Evolutionary conservation across 345 rosid genomes (phyloP).

Genomic region (Microthlaspi erraticum): DNA sequence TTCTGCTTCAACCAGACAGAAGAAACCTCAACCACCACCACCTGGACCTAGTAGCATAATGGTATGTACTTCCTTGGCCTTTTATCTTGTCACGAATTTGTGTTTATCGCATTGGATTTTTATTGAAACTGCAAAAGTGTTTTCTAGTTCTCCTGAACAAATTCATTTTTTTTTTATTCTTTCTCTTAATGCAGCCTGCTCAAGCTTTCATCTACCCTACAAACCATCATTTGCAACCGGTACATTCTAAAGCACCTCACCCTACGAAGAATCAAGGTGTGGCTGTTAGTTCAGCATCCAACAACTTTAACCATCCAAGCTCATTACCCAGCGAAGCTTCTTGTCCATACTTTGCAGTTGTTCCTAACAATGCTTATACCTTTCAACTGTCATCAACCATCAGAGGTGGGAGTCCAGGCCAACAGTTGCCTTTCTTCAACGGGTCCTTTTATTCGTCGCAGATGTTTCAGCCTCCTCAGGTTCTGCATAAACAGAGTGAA

Average conservation of each 20-base stretch:
- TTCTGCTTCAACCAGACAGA: conserved; percentile 37
- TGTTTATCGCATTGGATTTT: conserved; percentile 12
- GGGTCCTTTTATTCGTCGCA: conserved; percentile 61
- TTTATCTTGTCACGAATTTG: not conserved
- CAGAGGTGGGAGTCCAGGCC: conserved; percentile 52
- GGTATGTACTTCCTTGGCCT: conserved; percentile 48
- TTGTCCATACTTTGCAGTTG: conserved; percentile 51
- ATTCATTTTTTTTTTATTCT: not conserved
- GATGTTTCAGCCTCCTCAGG: conserved; percentile 55
- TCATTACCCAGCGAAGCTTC: conserved; percentile 49
- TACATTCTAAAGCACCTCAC: conserved; percentile 43
- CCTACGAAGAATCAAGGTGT: conserved; percentile 42
- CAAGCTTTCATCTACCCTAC: conserved; percentile 55
- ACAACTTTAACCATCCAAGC: conserved; percentile 54
- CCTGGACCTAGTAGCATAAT: conserved; percentile 44
- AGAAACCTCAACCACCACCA: conserved; percentile 46
- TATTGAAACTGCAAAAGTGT: not conserved
- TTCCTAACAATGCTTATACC: conserved; percentile 56
- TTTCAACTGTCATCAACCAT: conserved; percentile 47
- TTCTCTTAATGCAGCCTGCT: conserved; percentile 49
- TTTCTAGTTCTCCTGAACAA: conserved; percentile 13
- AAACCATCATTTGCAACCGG: conserved; percentile 51
- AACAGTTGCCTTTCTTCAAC: conserved; percentile 53
- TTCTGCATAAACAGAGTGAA: conserved; percentile 52
- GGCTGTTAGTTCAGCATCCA: conserved; percentile 46